A percentile compares a stretch with the other conserved stretches of the same genome.
Evolutionary conservation across 2,329 filamentous ascomycete genomes (phyloP).

Genomic region (Acephala macrosclerotiorum): DNA sequence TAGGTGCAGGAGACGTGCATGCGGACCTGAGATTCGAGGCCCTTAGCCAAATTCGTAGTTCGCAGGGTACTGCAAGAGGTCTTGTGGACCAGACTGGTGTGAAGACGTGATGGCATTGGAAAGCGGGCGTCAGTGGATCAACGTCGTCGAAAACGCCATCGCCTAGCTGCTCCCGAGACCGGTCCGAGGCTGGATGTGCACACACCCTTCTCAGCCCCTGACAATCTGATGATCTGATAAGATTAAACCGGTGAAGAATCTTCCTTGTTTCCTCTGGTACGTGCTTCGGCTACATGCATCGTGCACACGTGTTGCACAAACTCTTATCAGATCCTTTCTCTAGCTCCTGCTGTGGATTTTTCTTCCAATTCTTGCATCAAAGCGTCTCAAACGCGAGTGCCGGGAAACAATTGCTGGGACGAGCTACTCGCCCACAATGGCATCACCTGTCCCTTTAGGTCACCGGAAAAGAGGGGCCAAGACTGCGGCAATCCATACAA

Average conservation of each 20-base stretch:
- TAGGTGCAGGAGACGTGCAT: not conserved
- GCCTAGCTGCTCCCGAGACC: slow-evolving; percentile 39
- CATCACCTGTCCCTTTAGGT: not conserved
- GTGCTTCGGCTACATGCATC: not conserved
- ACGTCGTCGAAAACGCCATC: slow-evolving; percentile 11
- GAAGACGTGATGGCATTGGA: slow-evolving; percentile 13
- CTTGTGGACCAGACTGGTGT: not conserved
- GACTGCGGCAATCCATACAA: not conserved
- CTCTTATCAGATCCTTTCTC: slow-evolving; percentile 1
- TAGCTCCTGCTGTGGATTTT: not conserved
- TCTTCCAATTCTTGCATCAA: not conserved
- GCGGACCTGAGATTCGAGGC: not conserved
- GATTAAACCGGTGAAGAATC: slow-evolving; percentile 42
- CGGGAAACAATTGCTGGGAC: not conserved
- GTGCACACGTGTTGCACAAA: not conserved
- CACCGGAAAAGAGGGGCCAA: not conserved
- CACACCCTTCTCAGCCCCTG: not conserved
- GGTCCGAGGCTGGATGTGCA: slow-evolving; percentile 44
- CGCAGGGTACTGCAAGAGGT: not conserved
- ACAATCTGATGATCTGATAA: slow-evolving; percentile 65
- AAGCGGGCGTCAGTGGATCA: not conserved
- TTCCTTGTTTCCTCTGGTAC: slow-evolving; percentile 31
- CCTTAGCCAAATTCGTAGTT: not conserved
- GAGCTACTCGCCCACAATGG: not conserved
- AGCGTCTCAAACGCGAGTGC: not conserved